These are phyloP conservation scores for Porpolomopsis calyptriformis DNA, from an alignment of 768 basidiomycete species.

Conservation along the genomic window DNA sequence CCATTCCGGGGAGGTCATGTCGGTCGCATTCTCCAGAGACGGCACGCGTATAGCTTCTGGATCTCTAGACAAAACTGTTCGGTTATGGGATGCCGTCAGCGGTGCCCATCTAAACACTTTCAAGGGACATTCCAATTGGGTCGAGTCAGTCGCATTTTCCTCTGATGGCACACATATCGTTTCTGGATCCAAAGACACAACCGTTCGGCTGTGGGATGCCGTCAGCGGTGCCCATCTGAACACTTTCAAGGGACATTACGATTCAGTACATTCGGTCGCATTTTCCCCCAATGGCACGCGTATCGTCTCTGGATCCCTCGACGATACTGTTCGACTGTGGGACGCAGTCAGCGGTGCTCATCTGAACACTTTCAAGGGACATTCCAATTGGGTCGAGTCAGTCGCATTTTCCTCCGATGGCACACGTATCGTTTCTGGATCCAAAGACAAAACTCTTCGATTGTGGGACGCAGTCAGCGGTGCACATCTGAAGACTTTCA, in stretches of 20 bases:
- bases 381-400: background rate
- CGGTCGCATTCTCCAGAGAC: background rate
- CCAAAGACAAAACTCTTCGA: background rate
- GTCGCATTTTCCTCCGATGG: background rate
- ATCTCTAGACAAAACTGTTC: background rate
- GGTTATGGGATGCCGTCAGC: background rate
- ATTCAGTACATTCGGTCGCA: background rate
- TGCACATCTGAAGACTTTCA: background rate
- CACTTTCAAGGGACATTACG: background rate
- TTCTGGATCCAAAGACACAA: background rate
- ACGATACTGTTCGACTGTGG: background rate
- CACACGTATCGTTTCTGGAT: background rate
- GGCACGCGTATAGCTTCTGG: background rate
- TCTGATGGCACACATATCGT: background rate
- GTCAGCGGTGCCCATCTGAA: background rate
- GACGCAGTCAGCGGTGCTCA: background rate
- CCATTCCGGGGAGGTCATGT: background rate
- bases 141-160: background rate
- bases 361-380: background rate
- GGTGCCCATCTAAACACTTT: background rate
- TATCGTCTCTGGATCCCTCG: background rate
- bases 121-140: background rate
- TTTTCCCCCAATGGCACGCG: background rate
- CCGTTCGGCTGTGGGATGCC: background rate
- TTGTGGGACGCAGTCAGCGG: background rate